A percentile compares a stretch with the other conserved stretches of the same genome.
Evolutionary conservation across 331 rosid species (phyloP).

Genomic region (Quercus tomentella): DNA sequence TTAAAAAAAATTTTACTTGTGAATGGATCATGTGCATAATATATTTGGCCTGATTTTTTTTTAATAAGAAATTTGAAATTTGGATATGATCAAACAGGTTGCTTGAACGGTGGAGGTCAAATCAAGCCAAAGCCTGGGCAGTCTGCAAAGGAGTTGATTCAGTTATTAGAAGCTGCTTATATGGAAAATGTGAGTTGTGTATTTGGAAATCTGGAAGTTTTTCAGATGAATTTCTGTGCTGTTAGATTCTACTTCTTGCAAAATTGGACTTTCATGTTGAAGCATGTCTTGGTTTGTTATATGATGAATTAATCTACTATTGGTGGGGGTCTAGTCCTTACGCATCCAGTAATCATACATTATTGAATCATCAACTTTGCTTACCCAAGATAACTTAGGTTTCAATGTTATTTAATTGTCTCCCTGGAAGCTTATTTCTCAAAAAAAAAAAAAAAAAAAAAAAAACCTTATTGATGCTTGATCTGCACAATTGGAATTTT

Average conservation of each 20-base stretch:
- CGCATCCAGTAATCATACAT: not conserved
- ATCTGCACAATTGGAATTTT: not conserved
- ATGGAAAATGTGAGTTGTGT: constrained; percentile 63
- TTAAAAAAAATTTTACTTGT: not conserved
- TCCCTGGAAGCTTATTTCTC: not conserved
- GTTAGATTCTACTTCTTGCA: not conserved
- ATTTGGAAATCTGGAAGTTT: not conserved
- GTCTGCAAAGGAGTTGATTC: constrained; percentile 68
- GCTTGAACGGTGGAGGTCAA: constrained; percentile 99
- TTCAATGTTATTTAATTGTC: not conserved
- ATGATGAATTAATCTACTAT: too few relatives aligned
- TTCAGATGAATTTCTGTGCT: not conserved
- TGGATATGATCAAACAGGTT: constrained; percentile 44
- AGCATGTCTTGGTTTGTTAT: too few relatives aligned
- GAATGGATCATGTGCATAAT: not conserved
- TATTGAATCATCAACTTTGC: not conserved
- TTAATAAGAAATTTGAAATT: not conserved
- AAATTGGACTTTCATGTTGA: not conserved
- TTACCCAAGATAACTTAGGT: not conserved
- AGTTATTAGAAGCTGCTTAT: constrained; percentile 60
- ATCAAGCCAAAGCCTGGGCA: constrained; percentile 79
- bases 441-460: too few relatives aligned
- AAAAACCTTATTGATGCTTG: not conserved
- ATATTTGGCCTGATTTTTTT: not conserved
- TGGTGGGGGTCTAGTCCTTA: too few relatives aligned